phyloP scores from a whole-genome alignment of 495 filamentous ascomycete species.

The Aspergillus wentii region DNA sequence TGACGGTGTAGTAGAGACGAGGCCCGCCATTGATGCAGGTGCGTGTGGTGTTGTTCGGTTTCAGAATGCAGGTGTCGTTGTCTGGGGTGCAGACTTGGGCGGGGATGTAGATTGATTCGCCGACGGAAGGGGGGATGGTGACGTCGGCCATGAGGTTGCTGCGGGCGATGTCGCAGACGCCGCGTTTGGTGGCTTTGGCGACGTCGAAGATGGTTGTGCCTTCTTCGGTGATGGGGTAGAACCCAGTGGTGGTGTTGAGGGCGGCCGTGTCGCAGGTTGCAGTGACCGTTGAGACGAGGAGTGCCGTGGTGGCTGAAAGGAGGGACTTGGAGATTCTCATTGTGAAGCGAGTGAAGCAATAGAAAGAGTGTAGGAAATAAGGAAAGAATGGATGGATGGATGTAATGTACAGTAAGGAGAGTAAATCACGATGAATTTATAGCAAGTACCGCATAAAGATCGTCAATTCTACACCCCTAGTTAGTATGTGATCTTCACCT shows the following conservation, averaged over 20 bases:
- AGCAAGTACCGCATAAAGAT: too few species aligned
- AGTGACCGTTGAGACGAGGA: not conserved
- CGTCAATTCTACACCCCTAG: too few species aligned
- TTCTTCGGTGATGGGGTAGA: conserved; percentile 4
- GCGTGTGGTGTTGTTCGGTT: not conserved
- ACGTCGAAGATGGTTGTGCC: conserved; percentile 8
- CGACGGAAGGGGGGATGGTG: conserved; percentile 4
- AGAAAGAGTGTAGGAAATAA: too few species aligned
- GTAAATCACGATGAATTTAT: too few species aligned
- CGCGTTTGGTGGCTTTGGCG: conserved; percentile 5
- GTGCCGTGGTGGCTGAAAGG: not conserved
- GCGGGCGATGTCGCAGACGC: conserved; percentile 14
- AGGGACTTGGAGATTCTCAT: too few species aligned
- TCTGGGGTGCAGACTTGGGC: conserved; percentile 9
- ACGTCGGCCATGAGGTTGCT: conserved; percentile 15
- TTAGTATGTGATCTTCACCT: too few species aligned
- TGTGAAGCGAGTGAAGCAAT: too few species aligned
- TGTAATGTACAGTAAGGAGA: too few species aligned
- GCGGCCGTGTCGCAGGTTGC: conserved; percentile 4
- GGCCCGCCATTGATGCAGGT: conserved; percentile 12
- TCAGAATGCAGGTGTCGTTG: conserved; percentile 7
- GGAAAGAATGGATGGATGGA: too few species aligned
- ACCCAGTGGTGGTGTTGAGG: conserved; percentile 9
- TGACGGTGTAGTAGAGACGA: conserved; percentile 11
- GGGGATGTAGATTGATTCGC: conserved; percentile 8